Conservation (phyloP, 441 rosid species). For the Euphorbia neoarborescens region DNA sequence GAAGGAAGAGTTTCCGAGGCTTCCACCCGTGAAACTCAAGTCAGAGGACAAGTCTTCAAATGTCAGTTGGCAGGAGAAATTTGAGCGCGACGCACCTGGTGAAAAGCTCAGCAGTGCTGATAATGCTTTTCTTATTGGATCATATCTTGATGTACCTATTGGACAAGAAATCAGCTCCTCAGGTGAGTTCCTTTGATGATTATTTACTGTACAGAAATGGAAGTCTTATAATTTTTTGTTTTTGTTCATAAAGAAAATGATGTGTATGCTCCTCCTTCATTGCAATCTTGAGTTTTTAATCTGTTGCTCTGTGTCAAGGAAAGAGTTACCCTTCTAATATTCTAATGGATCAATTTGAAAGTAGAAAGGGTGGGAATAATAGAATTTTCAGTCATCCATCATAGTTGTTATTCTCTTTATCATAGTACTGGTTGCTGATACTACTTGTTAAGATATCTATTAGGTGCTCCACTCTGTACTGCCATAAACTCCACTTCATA, state of each 20-base stretch:
- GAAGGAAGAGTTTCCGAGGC: constrained; percentile 74
- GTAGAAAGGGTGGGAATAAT: neutral
- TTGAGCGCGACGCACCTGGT: constrained; percentile 52
- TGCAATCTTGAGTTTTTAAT: neutral
- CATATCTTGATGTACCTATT: constrained; percentile 77
- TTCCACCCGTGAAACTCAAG: constrained; percentile 83
- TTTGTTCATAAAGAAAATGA: neutral
- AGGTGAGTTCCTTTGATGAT: constrained; percentile 44
- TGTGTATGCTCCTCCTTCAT: neutral
- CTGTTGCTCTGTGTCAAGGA: neutral
- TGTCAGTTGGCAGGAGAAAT: constrained; percentile 71
- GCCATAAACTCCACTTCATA: neutral
- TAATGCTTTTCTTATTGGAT: constrained; percentile 56
- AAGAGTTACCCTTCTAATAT: neutral
- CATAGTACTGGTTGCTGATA: neutral
- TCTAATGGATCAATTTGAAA: neutral
- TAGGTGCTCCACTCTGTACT: neutral
- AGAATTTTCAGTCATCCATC: neutral
- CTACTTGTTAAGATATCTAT: neutral
- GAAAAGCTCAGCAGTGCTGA: constrained; percentile 47
- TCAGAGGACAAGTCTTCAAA: constrained; percentile 65
- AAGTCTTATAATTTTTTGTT: neutral
- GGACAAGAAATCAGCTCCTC: constrained; percentile 82
- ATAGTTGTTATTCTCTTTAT: neutral
- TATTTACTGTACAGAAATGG: neutral